phyloP scores from a whole-genome alignment of 176 grass and related monocot species.

The Miscanthus lutarioriparius region DNA sequence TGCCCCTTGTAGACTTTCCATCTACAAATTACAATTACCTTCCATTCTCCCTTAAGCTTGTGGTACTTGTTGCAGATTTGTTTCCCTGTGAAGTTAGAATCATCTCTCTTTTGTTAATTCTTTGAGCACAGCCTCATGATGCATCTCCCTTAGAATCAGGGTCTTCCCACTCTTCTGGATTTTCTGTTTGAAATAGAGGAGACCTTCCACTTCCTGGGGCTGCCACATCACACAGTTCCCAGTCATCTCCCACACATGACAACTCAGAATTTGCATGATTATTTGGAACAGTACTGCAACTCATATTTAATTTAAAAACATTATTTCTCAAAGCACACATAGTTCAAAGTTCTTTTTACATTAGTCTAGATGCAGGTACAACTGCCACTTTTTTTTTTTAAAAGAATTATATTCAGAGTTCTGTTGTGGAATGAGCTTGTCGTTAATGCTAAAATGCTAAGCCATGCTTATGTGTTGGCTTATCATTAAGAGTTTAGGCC shows the following conservation, averaged over 20 bases:
- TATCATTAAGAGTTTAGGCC: not conserved
- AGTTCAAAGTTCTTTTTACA: not conserved
- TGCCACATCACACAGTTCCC: not conserved
- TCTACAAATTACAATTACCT: not conserved
- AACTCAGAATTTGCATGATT: not conserved
- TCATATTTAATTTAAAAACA: not conserved
- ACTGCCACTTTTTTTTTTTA: not conserved
- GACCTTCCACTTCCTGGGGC: not conserved
- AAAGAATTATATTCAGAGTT: not conserved
- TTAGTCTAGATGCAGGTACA: not conserved
- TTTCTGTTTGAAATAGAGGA: not conserved
- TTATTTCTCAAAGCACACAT: not conserved
- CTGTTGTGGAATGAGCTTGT: not conserved
- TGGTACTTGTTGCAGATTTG: not conserved
- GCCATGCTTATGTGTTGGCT: not conserved
- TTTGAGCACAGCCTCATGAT: not conserved
- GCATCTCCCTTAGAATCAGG: not conserved
- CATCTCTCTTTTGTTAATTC: not conserved
- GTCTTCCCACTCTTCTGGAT: not conserved
- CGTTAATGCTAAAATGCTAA: not conserved
- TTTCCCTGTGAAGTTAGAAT: not conserved
- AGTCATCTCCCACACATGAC: not conserved
- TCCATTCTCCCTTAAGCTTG: conserved; percentile 5
- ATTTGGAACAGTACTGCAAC: not conserved
- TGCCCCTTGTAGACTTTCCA: not conserved